Evolutionary conservation across 2,329 filamentous ascomycete species (phyloP).

Genomic region (Didymella arachidicola): DNA sequence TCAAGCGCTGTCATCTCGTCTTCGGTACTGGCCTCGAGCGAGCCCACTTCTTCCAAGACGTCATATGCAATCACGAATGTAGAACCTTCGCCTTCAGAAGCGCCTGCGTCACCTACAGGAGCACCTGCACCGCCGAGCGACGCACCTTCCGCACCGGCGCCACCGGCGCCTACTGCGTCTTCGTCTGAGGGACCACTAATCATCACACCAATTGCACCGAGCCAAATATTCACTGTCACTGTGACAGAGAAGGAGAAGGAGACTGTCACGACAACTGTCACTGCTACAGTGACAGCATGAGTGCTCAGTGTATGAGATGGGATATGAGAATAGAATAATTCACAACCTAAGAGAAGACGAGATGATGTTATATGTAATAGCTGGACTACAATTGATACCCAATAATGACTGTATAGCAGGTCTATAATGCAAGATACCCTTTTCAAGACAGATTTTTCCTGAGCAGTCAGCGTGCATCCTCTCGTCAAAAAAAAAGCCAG

Average conservation of each 20-base stretch:
- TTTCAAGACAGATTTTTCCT: neutral
- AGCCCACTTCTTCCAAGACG: neutral
- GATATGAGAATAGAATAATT: neutral
- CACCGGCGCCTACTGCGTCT: constrained; percentile 17
- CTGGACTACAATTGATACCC: constrained; percentile 25
- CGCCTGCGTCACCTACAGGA: constrained; percentile 12
- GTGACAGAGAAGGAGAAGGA: constrained; percentile 44
- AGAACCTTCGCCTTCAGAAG: constrained; percentile 15
- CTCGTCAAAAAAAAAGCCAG: neutral
- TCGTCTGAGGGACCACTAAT: constrained; percentile 40
- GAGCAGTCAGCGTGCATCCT: neutral
- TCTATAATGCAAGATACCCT: neutral
- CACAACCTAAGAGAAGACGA: neutral
- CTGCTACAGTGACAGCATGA: constrained; percentile 19
- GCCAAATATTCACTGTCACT: constrained; percentile 46
- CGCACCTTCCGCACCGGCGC: constrained; percentile 6
- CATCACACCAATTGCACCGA: constrained; percentile 43
- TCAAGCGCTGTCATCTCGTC: constrained; percentile 2
- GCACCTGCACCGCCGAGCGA: constrained; percentile 13
- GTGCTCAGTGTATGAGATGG: neutral
- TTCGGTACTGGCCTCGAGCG: constrained; percentile 1
- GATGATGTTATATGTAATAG: constrained; percentile 11
- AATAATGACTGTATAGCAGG: constrained; percentile 9
- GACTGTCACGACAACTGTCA: constrained; percentile 41
- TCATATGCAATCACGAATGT: constrained; percentile 13